Conservation (phyloP, 2,329 filamentous ascomycete species). For the Scolecobasidium constrictum region DNA sequence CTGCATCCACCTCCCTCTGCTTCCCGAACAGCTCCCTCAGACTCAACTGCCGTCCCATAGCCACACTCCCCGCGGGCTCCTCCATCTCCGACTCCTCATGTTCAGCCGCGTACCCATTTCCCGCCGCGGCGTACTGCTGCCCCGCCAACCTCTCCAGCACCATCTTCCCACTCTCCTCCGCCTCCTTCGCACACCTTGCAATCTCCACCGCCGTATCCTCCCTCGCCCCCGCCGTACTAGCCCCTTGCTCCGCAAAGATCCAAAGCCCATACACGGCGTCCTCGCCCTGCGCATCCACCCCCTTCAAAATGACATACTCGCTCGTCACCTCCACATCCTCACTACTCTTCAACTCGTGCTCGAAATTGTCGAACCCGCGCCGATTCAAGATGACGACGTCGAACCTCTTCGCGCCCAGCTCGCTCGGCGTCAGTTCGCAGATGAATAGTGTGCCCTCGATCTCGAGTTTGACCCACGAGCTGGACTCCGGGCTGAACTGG, state of each 20-base stretch:
- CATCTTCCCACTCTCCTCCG: slow-evolving; percentile 36
- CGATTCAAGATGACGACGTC: slow-evolving; percentile 36
- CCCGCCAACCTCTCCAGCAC: slow-evolving; percentile 22
- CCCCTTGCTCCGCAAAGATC: slow-evolving; percentile 52
- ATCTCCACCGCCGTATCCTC: slow-evolving; percentile 43
- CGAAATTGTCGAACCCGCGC: slow-evolving; percentile 37
- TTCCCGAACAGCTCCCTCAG: slow-evolving; percentile 45
- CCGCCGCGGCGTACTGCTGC: background rate
- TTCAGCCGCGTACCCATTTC: slow-evolving; percentile 13
- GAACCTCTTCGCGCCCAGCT: slow-evolving; percentile 29
- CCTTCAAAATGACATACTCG: slow-evolving; percentile 49
- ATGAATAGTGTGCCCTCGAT: slow-evolving; percentile 86
- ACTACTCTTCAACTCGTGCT: slow-evolving; percentile 28
- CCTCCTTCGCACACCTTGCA: slow-evolving; percentile 42
- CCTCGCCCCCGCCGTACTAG: slow-evolving; percentile 41
- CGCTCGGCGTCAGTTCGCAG: slow-evolving; percentile 45
- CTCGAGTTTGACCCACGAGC: slow-evolving; percentile 73
- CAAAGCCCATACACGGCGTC: slow-evolving; percentile 46
- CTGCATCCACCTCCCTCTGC: slow-evolving; percentile 40
- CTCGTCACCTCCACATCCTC: slow-evolving; percentile 38
- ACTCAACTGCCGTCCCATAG: slow-evolving; percentile 43
- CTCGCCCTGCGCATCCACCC: slow-evolving; percentile 17
- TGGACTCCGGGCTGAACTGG: slow-evolving; percentile 54
- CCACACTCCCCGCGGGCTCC: slow-evolving; percentile 26
- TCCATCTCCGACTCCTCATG: slow-evolving; percentile 24